These are phyloP conservation scores for Geotrichum australiense DNA, from an alignment of 1,139 yeast species.

Conservation along the genomic window DNA sequence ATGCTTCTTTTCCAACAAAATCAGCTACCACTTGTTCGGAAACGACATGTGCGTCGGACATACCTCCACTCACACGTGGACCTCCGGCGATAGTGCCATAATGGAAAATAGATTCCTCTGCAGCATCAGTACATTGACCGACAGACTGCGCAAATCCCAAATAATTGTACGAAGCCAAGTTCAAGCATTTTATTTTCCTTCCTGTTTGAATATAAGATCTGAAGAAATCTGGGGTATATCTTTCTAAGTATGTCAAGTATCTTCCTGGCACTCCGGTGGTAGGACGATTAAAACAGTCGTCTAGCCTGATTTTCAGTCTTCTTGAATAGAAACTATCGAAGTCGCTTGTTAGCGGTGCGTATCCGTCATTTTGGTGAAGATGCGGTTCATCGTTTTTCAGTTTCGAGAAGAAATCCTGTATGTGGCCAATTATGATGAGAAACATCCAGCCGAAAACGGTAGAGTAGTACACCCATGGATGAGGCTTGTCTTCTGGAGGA, in stretches of 20 bases:
- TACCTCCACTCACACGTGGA: conserved; percentile 67
- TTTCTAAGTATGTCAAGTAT: conserved; percentile 69
- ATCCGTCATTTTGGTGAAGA: conserved; percentile 74
- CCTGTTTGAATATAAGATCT: conserved; percentile 64
- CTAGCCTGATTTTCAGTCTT: conserved; percentile 81
- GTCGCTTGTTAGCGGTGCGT: conserved; percentile 93
- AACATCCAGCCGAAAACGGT: conserved; percentile 81
- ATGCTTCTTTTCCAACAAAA: conserved; percentile 86
- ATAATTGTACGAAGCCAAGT: conserved; percentile 85
- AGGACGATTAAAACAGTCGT: conserved; percentile 93
- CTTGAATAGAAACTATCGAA: conserved; percentile 92
- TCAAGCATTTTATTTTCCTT: conserved; percentile 66
- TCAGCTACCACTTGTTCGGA: conserved; percentile 76
- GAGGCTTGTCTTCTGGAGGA: conserved; percentile 53
- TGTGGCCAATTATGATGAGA: conserved; percentile 80
- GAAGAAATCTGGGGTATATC: conserved; percentile 57
- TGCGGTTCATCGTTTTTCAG: conserved; percentile 58
- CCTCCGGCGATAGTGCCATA: conserved; percentile 79
- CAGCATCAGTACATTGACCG: conserved; percentile 82
- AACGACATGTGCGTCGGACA: conserved; percentile 66
- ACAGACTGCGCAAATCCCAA: conserved; percentile 94
- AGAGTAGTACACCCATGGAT: conserved; percentile 66
- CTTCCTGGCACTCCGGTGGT: conserved; percentile 97
- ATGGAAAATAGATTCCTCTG: conserved; percentile 53
- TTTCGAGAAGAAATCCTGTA: conserved; percentile 82